Base-by-base conservation (phyloP, 108 stramenopile genomes). In the Skeletonema menzelii region DNA sequence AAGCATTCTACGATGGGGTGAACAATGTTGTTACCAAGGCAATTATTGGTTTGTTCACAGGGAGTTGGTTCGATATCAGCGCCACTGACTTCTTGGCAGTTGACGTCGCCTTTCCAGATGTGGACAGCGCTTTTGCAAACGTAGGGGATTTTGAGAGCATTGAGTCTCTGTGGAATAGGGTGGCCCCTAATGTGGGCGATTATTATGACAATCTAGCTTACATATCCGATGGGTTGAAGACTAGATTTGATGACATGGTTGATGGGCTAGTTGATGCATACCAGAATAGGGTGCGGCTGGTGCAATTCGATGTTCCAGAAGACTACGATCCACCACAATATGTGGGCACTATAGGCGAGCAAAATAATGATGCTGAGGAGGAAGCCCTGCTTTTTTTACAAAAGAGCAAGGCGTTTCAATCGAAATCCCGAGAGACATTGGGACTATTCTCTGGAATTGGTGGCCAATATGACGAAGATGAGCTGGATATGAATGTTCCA, bases 291-390 rank as follows among this genome's bases (percentile, higher is more conserved):
- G 65, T 67, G 12, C 30, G 26, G 27, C 19, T 79, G 66, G 61
- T 63, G 8, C 71, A 61, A 61, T 20, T 53, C 12, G 42, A 56
- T 40, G 26, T 62, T 31, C 71, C 71, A 7, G 59, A 66, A 8
- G 82, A 82, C 59, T 82, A 82, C 59, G 49, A 82, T 42, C 82
- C 82, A 12, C 82, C 82, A 0, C 55, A 56, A 0, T 82, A 75
- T 65, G 42, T 32, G 22, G 73, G 77, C 11, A 53, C 66, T 8
- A 74, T 31, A 27, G 58, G 68, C 26, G 12, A 32, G 12, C 57
- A 20, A 17, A 69, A 28, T 12, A 69, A 28, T 12, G 63, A 28
- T 38, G 62, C 70, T 8, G 77, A 79, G 32, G 73, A 82, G 44
- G 82, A 82, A 63, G 35, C 73, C 3, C 37, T 67, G 6, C 27